Evolutionary conservation across 441 rosid genomes (phyloP), one percentile per base, ranked within the genome.

Genomic region (Euphorbia schlechtendalii): DNA sequence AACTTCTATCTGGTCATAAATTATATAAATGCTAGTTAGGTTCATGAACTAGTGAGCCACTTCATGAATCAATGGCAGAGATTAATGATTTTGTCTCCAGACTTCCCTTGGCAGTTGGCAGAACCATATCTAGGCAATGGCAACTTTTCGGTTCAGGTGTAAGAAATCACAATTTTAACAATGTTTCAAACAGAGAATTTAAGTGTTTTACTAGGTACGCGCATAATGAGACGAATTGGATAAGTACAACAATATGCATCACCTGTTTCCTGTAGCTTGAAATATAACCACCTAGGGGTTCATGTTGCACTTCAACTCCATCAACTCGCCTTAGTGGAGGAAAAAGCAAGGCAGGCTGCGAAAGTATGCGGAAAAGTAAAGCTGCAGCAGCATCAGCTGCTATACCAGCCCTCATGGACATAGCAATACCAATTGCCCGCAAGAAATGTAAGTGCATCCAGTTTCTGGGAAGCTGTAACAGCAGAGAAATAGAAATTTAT

Each of bases 341-440:
- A 77, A 94, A 94, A 71, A 94, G 96, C 74, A 94, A 85, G 14
- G 96, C 99, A n/a, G 97, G 99, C 70, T 91, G 99, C 18, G 97
- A 94, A 27, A 94, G 88, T 67, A 91, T 67, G 55, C 99, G 99
- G 55, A 94, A 94, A 62, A 94, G 97, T 73, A 94, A 82, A 59
- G 99, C 99, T 55, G 96, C 99, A 9, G 99, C 99, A 69, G 97
- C 97, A 77, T 94, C 99, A 60, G 99, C 96, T 70, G 99, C 99
- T 67, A 94, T 86, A 68, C 97, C 97, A 41, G 84, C 96, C 77
- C 99, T 85, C 99, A 90, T 94, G 69, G 99, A 94, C 97, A 94
- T 94, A 38, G 97, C 99, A 54, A 84, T 86, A 67, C 99, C 99
- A 62, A 94, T 94, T 48, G 99, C 99, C 61, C 99, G 94, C 84